phyloP scores from a whole-genome alignment of 345 rosid species.

The Geranium brycei region DNA sequence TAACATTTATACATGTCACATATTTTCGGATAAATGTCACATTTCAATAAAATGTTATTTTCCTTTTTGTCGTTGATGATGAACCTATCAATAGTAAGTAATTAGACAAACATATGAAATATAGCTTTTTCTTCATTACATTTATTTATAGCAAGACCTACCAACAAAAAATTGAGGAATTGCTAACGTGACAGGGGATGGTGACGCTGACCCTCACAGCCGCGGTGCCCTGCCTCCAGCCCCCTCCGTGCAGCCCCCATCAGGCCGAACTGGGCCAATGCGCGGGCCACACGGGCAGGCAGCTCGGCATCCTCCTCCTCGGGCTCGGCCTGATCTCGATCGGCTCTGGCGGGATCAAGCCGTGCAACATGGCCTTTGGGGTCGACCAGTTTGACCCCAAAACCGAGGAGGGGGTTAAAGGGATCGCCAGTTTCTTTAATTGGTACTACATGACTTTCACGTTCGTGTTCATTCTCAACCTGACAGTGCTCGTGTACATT shows the following conservation, averaged over 20 bases:
- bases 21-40: no score
- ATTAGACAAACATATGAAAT: neutral
- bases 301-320: conserved; percentile 29
- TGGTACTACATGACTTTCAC: conserved; percentile 50
- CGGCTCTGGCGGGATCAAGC: conserved; percentile 67
- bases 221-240: conserved; percentile 50
- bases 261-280: conserved; percentile 19
- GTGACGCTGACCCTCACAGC: conserved; percentile 49
- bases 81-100: no score
- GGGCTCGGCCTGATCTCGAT: conserved; percentile 40
- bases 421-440: conserved; percentile 31
- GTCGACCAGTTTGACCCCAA: conserved; percentile 67
- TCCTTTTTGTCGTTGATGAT: no score
- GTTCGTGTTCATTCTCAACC: conserved; percentile 33
- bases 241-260: conserved; percentile 31
- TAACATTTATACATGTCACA: no score
- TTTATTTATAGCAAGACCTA: no score
- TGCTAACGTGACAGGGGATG: conserved; percentile 49
- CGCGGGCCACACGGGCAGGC: conserved; percentile 16
- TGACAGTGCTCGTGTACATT: conserved; percentile 54
- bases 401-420: conserved; percentile 54
- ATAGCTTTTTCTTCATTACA: neutral
- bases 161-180: no score
- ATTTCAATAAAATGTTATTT: no score
- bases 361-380: conserved; percentile 70